Percentiles rank a stretch among this genome's conserved stretches.
Evolutionary conservation across 2,329 filamentous ascomycete genomes (phyloP).

Genomic region (Domatiomyces globalis): DNA sequence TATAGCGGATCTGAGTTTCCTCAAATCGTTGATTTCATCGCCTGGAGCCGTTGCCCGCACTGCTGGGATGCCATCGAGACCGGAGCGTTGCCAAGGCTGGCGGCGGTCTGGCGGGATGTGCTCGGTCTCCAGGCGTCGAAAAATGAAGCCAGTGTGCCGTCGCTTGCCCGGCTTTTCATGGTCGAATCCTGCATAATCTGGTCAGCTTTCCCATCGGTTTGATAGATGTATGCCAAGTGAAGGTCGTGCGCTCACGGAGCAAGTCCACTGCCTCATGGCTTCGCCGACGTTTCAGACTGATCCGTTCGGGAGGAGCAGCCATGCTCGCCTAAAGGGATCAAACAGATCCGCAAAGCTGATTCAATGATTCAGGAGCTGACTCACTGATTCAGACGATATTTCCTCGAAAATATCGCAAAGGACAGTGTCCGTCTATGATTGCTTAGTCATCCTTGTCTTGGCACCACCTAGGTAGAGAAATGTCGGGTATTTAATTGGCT

Average conservation of each 20-base stretch:
- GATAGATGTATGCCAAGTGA: neutral
- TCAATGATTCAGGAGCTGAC: no score
- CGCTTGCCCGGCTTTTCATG: constrained; percentile 29
- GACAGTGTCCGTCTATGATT: neutral
- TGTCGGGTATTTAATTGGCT: neutral
- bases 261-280: constrained; percentile 43
- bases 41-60: constrained; percentile 31
- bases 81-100: constrained; percentile 12
- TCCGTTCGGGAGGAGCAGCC: constrained; percentile 35
- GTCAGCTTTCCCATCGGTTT: neutral
- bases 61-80: constrained; percentile 23
- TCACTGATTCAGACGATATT: no score
- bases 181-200: constrained; percentile 28
- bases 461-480: neutral
- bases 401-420: neutral
- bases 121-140: constrained; percentile 27
- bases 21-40: constrained; percentile 25
- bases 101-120: constrained; percentile 7
- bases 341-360: neutral
- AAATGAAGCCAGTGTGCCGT: constrained; percentile 36
- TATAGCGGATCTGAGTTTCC: constrained; percentile 5
- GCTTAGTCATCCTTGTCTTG: neutral
- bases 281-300: constrained; percentile 43
- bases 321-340: constrained; percentile 18
- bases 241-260: constrained; percentile 27